phyloP scores from a whole-genome alignment of 116 monocot genomes.

The Papilionanthe hybrid region DNA sequence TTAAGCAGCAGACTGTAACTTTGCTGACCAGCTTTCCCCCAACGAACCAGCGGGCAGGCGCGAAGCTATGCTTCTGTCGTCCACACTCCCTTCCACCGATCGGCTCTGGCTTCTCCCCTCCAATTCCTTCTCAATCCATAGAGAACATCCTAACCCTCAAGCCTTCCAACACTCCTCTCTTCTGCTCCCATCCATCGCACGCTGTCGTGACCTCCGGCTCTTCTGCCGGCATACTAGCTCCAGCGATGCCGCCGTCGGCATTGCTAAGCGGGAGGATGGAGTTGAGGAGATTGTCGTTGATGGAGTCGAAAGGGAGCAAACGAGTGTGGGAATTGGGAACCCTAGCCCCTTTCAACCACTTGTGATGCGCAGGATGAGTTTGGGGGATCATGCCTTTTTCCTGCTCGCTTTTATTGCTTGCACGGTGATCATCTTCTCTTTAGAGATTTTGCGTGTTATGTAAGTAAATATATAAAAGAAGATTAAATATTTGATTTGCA shows the following conservation, averaged over 20 bases:
- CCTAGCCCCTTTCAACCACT: slow-evolving; percentile 31
- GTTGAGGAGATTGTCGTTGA: slow-evolving; percentile 8
- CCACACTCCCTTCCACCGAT: background rate
- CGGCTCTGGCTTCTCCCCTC: background rate
- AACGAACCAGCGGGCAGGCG: background rate
- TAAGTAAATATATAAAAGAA: too few relatives aligned
- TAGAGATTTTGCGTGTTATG: background rate
- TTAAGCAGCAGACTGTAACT: too few relatives aligned
- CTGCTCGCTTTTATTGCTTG: slow-evolving; percentile 63
- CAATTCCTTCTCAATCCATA: background rate
- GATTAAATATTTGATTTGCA: too few relatives aligned
- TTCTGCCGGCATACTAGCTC: background rate
- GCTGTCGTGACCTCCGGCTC: background rate
- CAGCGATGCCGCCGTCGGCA: background rate
- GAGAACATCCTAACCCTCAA: slow-evolving; percentile 5
- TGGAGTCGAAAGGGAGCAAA: slow-evolving; percentile 8
- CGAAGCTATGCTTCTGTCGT: background rate
- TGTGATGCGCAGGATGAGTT: slow-evolving; percentile 27
- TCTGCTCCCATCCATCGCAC: background rate
- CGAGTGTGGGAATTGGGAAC: slow-evolving; percentile 41
- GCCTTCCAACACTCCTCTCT: background rate
- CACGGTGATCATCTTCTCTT: slow-evolving; percentile 37
- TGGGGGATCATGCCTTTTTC: slow-evolving; percentile 80
- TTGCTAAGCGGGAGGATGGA: background rate
- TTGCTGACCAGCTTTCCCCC: background rate